Evolutionary conservation across 2,329 filamentous ascomycete species (phyloP).

Genomic region (Aspergillus sp.): DNA sequence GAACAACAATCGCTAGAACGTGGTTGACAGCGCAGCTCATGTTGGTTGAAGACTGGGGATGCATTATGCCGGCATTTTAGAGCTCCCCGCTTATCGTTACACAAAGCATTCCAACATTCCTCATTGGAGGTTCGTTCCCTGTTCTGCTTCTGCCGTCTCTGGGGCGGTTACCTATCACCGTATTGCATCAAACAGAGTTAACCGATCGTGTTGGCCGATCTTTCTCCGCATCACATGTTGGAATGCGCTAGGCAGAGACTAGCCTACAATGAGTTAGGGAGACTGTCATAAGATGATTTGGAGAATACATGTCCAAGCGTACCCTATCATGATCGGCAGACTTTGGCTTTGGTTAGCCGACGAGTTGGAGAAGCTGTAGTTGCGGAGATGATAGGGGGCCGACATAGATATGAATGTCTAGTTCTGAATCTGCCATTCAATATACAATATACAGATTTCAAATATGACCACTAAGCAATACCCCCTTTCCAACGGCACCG

Average conservation of each 20-base stretch:
- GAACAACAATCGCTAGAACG: neutral
- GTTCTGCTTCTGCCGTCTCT: neutral
- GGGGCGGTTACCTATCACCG: neutral
- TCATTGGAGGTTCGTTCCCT: neutral
- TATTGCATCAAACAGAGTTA: neutral
- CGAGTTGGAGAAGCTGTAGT: neutral
- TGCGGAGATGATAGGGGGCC: neutral
- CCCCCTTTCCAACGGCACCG: conserved; percentile 37
- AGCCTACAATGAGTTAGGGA: neutral
- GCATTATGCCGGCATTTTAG: neutral
- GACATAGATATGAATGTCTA: neutral
- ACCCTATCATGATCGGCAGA: neutral
- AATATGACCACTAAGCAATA: conserved; percentile 27
- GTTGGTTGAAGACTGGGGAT: neutral
- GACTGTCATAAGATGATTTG: neutral
- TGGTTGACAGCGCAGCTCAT: neutral
- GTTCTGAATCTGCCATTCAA: neutral
- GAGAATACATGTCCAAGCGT: neutral
- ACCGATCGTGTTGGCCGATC: conserved; percentile 1
- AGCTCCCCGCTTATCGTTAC: conserved; percentile 6
- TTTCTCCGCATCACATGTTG: neutral
- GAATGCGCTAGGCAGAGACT: neutral
- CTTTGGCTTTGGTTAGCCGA: neutral
- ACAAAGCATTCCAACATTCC: neutral
- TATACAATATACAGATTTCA: too few species aligned